Evolutionary conservation across 495 filamentous ascomycete species (phyloP).

Genomic region (Penicillium canariense): DNA sequence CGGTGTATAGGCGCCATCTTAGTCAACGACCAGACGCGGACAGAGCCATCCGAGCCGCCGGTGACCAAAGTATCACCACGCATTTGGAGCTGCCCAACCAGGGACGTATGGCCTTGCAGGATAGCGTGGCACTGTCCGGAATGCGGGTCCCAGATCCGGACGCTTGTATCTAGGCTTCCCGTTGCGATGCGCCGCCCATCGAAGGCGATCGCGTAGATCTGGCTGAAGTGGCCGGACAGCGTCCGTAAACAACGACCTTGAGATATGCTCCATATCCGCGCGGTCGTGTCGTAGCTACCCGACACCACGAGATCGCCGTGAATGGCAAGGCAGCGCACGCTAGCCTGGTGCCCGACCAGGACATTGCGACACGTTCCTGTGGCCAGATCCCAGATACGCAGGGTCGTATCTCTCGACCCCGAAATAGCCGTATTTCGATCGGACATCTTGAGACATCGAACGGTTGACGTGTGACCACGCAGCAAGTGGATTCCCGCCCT

Average conservation of each 20-base stretch:
- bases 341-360: conserved; percentile 94
- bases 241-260: conserved; percentile 88
- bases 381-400: conserved; percentile 91
- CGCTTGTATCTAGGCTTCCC: conserved; percentile 93
- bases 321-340: conserved; percentile 92
- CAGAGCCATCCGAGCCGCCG: conserved; percentile 91
- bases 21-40: conserved; percentile 90
- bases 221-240: conserved; percentile 93
- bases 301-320: conserved; percentile 94
- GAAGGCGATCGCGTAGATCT: conserved; percentile 98
- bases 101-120: conserved; percentile 92
- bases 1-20: conserved; percentile 88
- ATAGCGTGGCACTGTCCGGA: conserved; percentile 88
- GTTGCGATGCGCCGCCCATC: conserved; percentile 93
- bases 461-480: conserved; percentile 92
- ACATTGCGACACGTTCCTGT: conserved; percentile 85
- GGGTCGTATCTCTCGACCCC: conserved; percentile 89
- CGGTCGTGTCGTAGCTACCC: conserved; percentile 95
- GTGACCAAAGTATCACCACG: conserved; percentile 91
- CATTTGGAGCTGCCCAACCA: conserved; percentile 98
- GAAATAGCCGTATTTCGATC: conserved; percentile 91
- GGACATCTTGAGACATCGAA: conserved; percentile 97
- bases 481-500: conserved; percentile 77
- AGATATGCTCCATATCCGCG: conserved; percentile 95
- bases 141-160: conserved; percentile 92